Conservation (phyloP, 768 basidiomycete genomes). For the Leucocoprinus leucothites region DNA sequence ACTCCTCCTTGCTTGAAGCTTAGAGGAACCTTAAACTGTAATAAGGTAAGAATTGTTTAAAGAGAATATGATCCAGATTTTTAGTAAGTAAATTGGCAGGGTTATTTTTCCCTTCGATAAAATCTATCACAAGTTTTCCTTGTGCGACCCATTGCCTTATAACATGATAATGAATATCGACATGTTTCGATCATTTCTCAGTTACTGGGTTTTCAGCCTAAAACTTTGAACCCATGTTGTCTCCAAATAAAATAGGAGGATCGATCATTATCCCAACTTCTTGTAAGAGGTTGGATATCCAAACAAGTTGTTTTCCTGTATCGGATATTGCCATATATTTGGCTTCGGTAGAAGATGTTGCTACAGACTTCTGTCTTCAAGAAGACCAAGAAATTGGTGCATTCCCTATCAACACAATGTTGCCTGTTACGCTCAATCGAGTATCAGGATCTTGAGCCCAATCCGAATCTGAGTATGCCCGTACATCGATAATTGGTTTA, state of each 20-base stretch:
- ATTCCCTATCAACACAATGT: constrained; percentile 16
- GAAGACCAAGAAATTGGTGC: constrained; percentile 19
- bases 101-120: constrained; percentile 26
- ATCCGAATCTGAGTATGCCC: constrained; percentile 8
- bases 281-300: constrained; percentile 1
- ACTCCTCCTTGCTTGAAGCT: background rate
- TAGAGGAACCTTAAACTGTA: background rate
- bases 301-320: constrained; percentile 14
- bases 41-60: constrained; percentile 1
- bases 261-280: constrained; percentile 2
- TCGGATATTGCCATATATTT: constrained; percentile 22
- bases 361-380: constrained; percentile 16
- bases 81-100: constrained; percentile 41
- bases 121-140: constrained; percentile 16
- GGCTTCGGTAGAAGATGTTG: constrained; percentile 21
- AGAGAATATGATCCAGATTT: constrained; percentile 1
- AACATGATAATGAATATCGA: constrained; percentile 26
- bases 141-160: constrained; percentile 21
- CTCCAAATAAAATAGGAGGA: background rate
- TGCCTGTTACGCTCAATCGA: constrained; percentile 20
- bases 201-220: constrained; percentile 11
- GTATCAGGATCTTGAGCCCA: constrained; percentile 13
- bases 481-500: background rate
- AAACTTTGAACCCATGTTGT: constrained; percentile 16
- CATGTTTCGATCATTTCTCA: constrained; percentile 23